A percentile compares a stretch with the other conserved stretches of the same genome.
Conservation (phyloP, 441 rosid species). For the Capsella rubella region DNA sequence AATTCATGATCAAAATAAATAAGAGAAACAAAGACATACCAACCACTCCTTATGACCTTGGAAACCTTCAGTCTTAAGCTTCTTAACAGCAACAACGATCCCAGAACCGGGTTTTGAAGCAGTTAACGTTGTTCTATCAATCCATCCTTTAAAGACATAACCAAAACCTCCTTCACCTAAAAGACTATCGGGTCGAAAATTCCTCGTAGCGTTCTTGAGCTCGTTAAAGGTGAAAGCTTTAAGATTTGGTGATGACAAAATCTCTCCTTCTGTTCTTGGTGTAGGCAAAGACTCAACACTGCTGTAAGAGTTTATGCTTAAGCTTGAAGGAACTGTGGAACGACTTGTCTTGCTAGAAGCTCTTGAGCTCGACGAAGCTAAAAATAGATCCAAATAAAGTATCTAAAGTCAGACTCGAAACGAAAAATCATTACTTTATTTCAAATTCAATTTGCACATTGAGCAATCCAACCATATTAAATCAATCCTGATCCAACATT, state of each 20-base stretch:
- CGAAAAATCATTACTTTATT: background rate
- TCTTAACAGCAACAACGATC: slow-evolving; percentile 47
- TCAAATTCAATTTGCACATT: background rate
- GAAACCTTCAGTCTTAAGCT: slow-evolving; percentile 47
- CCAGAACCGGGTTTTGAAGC: slow-evolving; percentile 44
- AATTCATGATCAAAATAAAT: background rate
- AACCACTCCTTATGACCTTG: slow-evolving; percentile 55
- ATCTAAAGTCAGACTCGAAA: background rate
- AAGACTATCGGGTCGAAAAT: slow-evolving; percentile 44
- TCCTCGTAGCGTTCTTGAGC: slow-evolving; percentile 49
- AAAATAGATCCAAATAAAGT: slow-evolving; percentile 5
- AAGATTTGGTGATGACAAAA: slow-evolving; percentile 46
- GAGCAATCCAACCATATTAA: slow-evolving; percentile 12
- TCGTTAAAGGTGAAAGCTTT: slow-evolving; percentile 48
- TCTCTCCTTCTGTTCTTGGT: slow-evolving; percentile 48
- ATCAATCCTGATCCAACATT: slow-evolving; percentile 9
- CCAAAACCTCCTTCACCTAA: slow-evolving; percentile 52
- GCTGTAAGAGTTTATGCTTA: slow-evolving; percentile 36
- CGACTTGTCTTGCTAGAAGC: slow-evolving; percentile 44
- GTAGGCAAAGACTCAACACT: slow-evolving; percentile 43
- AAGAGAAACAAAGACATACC: slow-evolving; percentile 32
- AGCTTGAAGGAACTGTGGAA: slow-evolving; percentile 34
- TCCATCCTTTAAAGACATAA: slow-evolving; percentile 48
- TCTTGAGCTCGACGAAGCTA: slow-evolving; percentile 35
- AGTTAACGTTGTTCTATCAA: slow-evolving; percentile 38